phyloP scores from a whole-genome alignment of 257 asterid genomes.

The Primulina tabacum region DNA sequence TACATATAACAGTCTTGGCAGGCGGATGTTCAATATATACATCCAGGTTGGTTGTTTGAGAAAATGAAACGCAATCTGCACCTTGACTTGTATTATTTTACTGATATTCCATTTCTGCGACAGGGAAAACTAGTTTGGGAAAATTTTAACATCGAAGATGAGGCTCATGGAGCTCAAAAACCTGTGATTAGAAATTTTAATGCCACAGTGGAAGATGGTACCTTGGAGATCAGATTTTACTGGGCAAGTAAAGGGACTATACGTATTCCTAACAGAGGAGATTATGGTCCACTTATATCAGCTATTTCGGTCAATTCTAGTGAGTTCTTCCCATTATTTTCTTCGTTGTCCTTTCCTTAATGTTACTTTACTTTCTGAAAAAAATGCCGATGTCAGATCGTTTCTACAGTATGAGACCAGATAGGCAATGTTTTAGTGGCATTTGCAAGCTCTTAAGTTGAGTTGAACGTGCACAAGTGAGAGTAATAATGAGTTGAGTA shows the following conservation, averaged over 20 bases:
- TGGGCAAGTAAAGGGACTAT: conserved; percentile 88
- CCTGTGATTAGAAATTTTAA: conserved; percentile 50
- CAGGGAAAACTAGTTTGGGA: conserved; percentile 62
- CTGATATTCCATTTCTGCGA: conserved; percentile 25
- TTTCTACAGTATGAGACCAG: not conserved
- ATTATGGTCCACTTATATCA: conserved; percentile 80
- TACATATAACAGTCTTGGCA: conserved; percentile 69
- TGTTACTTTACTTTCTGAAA: not conserved
- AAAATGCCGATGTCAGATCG: not conserved
- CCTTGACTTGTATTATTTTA: conserved; percentile 14
- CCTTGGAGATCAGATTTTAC: conserved; percentile 71
- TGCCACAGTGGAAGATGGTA: conserved; percentile 51
- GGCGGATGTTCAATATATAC: conserved; percentile 65
- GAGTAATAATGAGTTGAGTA: too few relatives aligned
- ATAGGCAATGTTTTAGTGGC: not conserved
- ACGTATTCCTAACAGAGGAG: conserved; percentile 69
- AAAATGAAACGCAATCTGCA: conserved; percentile 4
- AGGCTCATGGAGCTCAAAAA: conserved; percentile 60
- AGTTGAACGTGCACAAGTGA: too few relatives aligned
- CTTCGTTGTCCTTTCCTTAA: not conserved
- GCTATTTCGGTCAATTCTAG: conserved; percentile 78
- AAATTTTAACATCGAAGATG: conserved; percentile 66
- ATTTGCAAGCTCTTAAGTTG: not conserved
- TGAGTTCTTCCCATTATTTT: conserved; percentile 34
- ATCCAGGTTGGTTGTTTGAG: conserved; percentile 59